Evolutionary conservation across 306 rosid species (phyloP).

Genomic region (Lathyrus oleraceus): DNA sequence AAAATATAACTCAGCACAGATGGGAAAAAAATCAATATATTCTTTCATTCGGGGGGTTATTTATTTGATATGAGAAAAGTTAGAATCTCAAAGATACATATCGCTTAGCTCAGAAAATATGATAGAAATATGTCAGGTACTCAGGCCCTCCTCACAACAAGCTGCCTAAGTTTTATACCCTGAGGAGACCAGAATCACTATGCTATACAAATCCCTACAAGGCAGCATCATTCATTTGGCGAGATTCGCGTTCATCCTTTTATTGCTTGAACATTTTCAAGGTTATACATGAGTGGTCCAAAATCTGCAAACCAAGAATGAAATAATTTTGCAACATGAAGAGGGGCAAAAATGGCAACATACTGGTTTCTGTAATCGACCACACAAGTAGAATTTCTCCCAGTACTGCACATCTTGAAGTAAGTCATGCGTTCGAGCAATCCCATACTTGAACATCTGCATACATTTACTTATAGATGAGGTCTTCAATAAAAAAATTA

Average conservation of each 20-base stretch:
- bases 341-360: conserved; percentile 23
- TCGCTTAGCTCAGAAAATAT: conserved; percentile 10
- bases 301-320: conserved; percentile 21
- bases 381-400: conserved; percentile 90
- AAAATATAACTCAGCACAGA: conserved; percentile 1
- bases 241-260: conserved; percentile 9
- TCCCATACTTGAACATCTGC: conserved; percentile 90
- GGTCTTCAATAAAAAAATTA: neutral
- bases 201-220: conserved; percentile 1
- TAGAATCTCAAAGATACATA: conserved; percentile 4
- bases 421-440: conserved; percentile 74
- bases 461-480: conserved; percentile 26
- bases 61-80: neutral
- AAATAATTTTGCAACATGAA: conserved; percentile 25
- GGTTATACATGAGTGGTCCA: conserved; percentile 1
- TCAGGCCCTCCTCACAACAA: conserved; percentile 3
- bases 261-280: neutral
- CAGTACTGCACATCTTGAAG: conserved; percentile 69
- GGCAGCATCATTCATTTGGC: neutral
- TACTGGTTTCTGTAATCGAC: conserved; percentile 94
- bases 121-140: conserved; percentile 15
- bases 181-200: conserved; percentile 13
- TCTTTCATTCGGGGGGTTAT: neutral
- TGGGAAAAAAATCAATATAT: neutral
- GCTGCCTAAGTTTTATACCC: neutral